Evolutionary conservation across 83 land plant genomes (phyloP), one percentile per base, ranked within the genome.

Genomic region (Isoetes engelmannii): DNA sequence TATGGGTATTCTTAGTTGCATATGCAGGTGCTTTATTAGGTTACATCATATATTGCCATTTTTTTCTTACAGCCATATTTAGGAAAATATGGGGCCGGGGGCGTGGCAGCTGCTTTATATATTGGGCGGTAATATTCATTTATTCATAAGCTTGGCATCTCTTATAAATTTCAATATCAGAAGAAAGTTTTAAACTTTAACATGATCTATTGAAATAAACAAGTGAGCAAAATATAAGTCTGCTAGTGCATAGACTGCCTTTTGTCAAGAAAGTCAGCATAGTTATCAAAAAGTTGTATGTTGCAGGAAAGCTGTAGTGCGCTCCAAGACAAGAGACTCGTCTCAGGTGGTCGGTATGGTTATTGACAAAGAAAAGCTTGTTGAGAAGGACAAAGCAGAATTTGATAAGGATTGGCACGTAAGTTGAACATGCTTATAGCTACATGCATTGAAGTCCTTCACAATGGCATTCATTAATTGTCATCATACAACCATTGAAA

Each of bases 61-160:
- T n/a, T 15, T 44, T 45, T 55, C 48, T 60, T 83, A 74, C 84
- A 88, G 92, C 92, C 92, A 7, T 77, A 74, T 66, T 84, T 86
- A 72, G 92, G 92, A 49, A 86, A 83, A 85, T 89, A 86, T 80
- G 93, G 93, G n/a, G 81, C 70, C 77, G 93, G 93, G 42, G 93
- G 93, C n/a, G 70, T 85, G 45, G 71, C 76, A 17, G 89, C 93
- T 48, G 81, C 87, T 4, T 74, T 86, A 81, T 79, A 80, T 73
- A 68, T 86, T 49, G 89, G 90, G 54, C 72, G 85, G 93, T 89
- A 74, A 67, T 47, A 13, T 67, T 67, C 68, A 17, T 18, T 15
- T 19, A 21, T 4, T 10, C 45, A 10, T 57, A 57, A 43, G 7
- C 7, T 15, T 44, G 20, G 1, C 62, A 19, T 59, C 4, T 59